Conservation (phyloP, 1,284 basidiomycete genomes). For the Hymenochaete sp. region DNA sequence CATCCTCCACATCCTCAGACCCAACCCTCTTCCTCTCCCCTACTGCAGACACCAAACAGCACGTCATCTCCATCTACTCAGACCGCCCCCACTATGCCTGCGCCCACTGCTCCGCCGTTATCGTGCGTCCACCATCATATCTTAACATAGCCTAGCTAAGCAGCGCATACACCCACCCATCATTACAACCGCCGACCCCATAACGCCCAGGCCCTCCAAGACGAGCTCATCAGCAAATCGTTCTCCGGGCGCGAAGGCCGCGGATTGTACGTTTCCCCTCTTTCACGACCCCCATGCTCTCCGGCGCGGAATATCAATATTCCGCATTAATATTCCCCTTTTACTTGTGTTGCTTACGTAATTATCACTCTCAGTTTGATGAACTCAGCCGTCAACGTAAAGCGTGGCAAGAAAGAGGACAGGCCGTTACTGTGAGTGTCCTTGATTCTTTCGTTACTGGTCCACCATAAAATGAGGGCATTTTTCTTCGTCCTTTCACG, state of each 20-base stretch:
- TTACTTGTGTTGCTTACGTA: constrained; percentile 3
- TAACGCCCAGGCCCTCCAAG: constrained; percentile 59
- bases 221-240: constrained; percentile 78
- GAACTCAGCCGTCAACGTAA: constrained; percentile 70
- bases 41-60: constrained; percentile 17
- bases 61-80: constrained; percentile 18
- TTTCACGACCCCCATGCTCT: too few species aligned
- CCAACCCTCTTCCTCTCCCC: constrained; percentile 8
- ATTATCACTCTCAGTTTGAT: constrained; percentile 46
- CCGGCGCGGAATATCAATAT: too few species aligned
- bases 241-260: constrained; percentile 80
- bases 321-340: too few species aligned
- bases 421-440: constrained; percentile 57
- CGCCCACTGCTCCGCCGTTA: constrained; percentile 18
- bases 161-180: not conserved
- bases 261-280: constrained; percentile 52
- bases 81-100: constrained; percentile 19
- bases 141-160: not conserved
- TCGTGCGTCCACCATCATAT: constrained; percentile 8
- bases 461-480: not conserved
- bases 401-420: constrained; percentile 67
- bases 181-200: constrained; percentile 1
- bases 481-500: constrained; percentile 1
- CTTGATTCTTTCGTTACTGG: too few species aligned
- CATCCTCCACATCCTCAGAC: not conserved